Conservation (phyloP, 441 rosid species). For the Arabidopsis hybrid region DNA sequence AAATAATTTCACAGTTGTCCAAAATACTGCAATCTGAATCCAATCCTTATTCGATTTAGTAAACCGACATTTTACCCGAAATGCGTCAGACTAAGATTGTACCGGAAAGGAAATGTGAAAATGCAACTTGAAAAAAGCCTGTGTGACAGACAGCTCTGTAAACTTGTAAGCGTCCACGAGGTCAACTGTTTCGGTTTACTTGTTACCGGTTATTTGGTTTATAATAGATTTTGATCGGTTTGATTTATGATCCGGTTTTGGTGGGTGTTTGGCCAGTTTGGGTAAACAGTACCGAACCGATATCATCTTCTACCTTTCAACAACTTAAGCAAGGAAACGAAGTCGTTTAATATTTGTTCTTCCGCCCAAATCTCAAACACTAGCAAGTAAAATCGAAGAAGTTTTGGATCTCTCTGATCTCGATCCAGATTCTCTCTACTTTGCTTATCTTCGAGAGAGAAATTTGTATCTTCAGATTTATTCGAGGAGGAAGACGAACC, state of each 20-base stretch:
- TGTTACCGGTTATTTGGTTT: neutral
- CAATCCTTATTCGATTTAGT: too few species aligned
- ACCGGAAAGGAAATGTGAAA: too few species aligned
- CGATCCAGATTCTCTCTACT: constrained; percentile 27
- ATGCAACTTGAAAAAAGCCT: too few species aligned
- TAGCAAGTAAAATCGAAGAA: neutral
- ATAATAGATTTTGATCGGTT: constrained; percentile 1
- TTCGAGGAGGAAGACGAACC: constrained; percentile 31
- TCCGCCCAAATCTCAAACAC: constrained; percentile 42
- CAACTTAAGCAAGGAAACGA: neutral
- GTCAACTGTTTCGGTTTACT: constrained; percentile 6
- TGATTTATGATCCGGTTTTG: constrained; percentile 20
- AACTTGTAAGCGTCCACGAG: neutral
- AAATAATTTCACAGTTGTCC: too few species aligned
- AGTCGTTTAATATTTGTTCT: constrained; percentile 26
- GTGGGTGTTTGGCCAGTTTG: neutral
- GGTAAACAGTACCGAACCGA: constrained; percentile 17
- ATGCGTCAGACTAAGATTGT: too few species aligned
- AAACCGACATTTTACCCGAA: too few species aligned
- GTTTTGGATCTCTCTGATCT: constrained; percentile 19
- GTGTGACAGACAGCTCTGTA: too few species aligned
- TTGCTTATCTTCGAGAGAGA: neutral
- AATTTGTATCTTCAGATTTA: constrained; percentile 13
- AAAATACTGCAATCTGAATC: too few species aligned
- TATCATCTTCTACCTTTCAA: constrained; percentile 14